phyloP scores from a whole-genome alignment of 108 stramenopile species.

The Cylindrotheca fusiformis region DNA sequence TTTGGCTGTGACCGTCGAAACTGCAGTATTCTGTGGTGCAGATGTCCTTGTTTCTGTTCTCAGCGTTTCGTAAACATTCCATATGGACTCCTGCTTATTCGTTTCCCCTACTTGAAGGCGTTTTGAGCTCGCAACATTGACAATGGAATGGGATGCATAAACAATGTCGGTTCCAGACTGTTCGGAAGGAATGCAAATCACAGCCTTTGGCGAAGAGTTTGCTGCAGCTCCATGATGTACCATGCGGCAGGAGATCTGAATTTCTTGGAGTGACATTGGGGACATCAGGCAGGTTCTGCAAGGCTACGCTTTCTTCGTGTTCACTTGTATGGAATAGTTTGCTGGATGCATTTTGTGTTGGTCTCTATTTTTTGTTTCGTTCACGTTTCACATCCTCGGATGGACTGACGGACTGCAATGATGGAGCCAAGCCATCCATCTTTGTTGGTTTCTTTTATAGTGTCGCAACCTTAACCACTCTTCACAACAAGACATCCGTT shows the following conservation, averaged over 20 bases:
- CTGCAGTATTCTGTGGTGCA: slow-evolving; percentile 17
- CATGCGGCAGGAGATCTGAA: slow-evolving; percentile 27
- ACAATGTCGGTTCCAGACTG: slow-evolving; percentile 12
- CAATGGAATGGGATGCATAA: slow-evolving; percentile 45
- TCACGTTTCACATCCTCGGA: too few relatives aligned
- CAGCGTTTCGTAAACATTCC: slow-evolving; percentile 47
- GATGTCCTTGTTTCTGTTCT: slow-evolving; percentile 28
- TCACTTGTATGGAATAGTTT: too few relatives aligned
- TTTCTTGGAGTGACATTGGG: too few relatives aligned
- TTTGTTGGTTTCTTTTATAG: too few relatives aligned
- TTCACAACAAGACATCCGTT: too few relatives aligned
- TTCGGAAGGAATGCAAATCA: slow-evolving; percentile 46
- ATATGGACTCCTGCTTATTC: slow-evolving; percentile 25
- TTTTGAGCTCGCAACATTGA: slow-evolving; percentile 30
- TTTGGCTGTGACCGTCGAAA: slow-evolving; percentile 25
- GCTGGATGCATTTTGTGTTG: too few relatives aligned
- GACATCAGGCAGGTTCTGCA: too few relatives aligned
- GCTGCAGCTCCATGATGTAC: slow-evolving; percentile 76
- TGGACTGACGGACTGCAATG: too few relatives aligned
- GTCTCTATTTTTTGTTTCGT: too few relatives aligned
- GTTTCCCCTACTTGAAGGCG: not conserved
- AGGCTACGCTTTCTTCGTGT: too few relatives aligned
- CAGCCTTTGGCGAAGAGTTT: slow-evolving; percentile 57
- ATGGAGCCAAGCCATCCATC: too few relatives aligned
- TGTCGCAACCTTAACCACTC: too few relatives aligned